phyloP scores from a whole-genome alignment of 257 asterid species.

The Schizonepeta tenuifolia region DNA sequence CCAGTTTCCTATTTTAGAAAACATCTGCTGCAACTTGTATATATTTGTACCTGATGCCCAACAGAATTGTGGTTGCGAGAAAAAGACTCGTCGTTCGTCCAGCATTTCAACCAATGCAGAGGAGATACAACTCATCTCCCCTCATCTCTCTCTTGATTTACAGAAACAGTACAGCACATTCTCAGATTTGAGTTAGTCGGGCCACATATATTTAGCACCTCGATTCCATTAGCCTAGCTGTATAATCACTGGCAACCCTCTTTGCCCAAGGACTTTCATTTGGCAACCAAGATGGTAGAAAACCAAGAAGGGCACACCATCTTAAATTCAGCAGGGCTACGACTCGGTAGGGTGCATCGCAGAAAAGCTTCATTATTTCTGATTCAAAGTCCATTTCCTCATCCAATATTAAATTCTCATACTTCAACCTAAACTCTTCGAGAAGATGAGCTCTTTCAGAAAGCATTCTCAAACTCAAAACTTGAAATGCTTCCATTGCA shows the following conservation, averaged over 20 bases:
- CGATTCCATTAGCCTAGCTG: constrained; percentile 35
- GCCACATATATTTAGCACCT: not conserved
- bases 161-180: not conserved
- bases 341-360: constrained; percentile 50
- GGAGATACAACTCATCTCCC: not conserved
- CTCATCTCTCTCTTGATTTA: not conserved
- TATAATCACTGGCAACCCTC: constrained; percentile 53
- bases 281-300: constrained; percentile 64
- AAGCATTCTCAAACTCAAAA: constrained; percentile 81
- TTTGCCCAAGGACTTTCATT: constrained; percentile 72
- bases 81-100: not conserved
- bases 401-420: constrained; percentile 53
- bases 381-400: constrained; percentile 57
- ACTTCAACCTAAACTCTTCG: constrained; percentile 50
- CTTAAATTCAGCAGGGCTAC: constrained; percentile 70
- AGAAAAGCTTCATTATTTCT: constrained; percentile 52
- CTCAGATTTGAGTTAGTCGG: not conserved
- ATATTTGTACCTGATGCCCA: not conserved
- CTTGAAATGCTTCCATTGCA: constrained; percentile 90
- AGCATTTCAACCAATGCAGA: not conserved
- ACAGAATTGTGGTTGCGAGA: not conserved
- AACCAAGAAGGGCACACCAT: constrained; percentile 64
- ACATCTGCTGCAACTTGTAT: not conserved
- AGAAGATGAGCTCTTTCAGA: constrained; percentile 51
- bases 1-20: not conserved